A percentile compares a stretch with the other conserved stretches of the same genome.
Evolutionary conservation across 2,329 filamentous ascomycete genomes (phyloP).

Genomic region (Neonectria neomacrospora): DNA sequence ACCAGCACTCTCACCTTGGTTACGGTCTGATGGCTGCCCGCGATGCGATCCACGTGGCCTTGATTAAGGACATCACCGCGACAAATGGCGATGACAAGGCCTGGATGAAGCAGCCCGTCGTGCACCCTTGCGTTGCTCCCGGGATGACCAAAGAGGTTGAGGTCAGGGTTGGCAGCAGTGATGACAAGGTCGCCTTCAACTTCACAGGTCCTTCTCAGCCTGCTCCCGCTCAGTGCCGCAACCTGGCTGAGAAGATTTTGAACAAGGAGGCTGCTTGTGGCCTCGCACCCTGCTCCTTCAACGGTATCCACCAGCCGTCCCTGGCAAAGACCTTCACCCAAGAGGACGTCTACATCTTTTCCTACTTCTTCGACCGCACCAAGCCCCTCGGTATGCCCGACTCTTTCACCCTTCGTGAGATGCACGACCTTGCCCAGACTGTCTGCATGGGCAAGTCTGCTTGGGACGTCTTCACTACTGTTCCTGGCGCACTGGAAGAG

Average conservation of each 20-base stretch:
- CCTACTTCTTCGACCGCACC: conserved; percentile 97
- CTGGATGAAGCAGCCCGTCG: conserved; percentile 77
- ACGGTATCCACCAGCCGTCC: conserved; percentile 93
- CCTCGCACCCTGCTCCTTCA: conserved; percentile 96
- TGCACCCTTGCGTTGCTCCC: conserved; percentile 88
- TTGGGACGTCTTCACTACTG: conserved; percentile 83
- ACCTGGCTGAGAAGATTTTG: conserved; percentile 88
- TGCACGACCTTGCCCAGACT: conserved; percentile 84
- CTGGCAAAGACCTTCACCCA: conserved; percentile 90
- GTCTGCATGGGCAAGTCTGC: conserved; percentile 82
- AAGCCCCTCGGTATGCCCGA: conserved; percentile 97
- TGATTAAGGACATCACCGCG: conserved; percentile 78
- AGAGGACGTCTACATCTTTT: conserved; percentile 96
- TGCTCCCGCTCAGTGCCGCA: conserved; percentile 87
- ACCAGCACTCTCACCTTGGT: conserved; percentile 97
- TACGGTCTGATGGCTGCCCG: conserved; percentile 97
- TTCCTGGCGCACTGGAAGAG: conserved; percentile 83
- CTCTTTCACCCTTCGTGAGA: conserved; percentile 89
- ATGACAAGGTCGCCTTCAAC: conserved; percentile 72
- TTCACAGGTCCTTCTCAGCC: conserved; percentile 86
- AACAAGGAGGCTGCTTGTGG: conserved; percentile 86
- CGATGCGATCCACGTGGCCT: conserved; percentile 80
- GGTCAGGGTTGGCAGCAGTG: conserved; percentile 74
- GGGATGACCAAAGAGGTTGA: conserved; percentile 80
- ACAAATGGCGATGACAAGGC: conserved; percentile 67